Conservation (phyloP, 148 eudicot species). For the Silene conica region DNA sequence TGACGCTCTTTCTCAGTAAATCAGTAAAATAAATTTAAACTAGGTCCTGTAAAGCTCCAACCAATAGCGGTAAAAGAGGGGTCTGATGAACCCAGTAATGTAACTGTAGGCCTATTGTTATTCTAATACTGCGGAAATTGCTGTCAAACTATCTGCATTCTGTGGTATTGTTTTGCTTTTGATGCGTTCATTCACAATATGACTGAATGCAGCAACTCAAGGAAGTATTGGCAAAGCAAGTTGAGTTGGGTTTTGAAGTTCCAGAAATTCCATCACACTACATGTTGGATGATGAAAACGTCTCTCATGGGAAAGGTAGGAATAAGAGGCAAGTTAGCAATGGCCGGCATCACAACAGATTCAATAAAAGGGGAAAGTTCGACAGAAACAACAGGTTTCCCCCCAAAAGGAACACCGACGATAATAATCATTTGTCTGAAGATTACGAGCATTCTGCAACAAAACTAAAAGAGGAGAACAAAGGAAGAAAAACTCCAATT, state of each 20-base stretch:
- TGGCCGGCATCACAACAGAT: constrained; percentile 53
- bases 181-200: constrained; percentile 1
- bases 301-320: constrained; percentile 28
- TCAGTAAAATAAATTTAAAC: background rate
- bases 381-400: constrained; percentile 30
- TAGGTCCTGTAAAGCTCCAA: too few relatives aligned
- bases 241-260: constrained; percentile 85
- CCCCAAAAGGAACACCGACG: constrained; percentile 28
- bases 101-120: background rate
- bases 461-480: constrained; percentile 25
- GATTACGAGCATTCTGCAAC: constrained; percentile 22
- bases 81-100: too few relatives aligned
- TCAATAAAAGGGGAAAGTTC: constrained; percentile 48
- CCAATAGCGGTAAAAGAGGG: too few relatives aligned
- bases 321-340: constrained; percentile 29
- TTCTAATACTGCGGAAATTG: background rate
- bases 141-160: background rate
- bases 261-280: constrained; percentile 85
- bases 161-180: background rate
- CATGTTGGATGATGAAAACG: constrained; percentile 52
- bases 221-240: constrained; percentile 84
- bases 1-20: background rate
- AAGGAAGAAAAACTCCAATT: constrained; percentile 12
- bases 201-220: constrained; percentile 68
- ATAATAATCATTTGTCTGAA: constrained; percentile 19